These are phyloP conservation scores for Suhomyces emberorum DNA, from an alignment of 805 yeast genomes.

Conservation along the genomic window DNA sequence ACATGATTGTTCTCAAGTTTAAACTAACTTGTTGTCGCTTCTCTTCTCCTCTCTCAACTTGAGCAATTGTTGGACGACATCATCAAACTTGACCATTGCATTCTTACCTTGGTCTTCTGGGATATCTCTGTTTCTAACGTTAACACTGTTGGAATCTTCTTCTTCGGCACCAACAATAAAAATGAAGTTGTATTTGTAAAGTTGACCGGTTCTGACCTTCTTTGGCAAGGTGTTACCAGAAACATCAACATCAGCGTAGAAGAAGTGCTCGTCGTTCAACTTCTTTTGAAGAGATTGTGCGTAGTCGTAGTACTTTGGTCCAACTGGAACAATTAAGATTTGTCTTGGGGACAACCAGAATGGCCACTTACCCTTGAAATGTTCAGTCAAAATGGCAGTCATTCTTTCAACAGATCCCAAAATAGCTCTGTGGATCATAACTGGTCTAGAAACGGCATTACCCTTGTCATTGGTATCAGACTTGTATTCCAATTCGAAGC, in stretches of 20 bases:
- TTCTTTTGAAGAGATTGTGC: slow-evolving; percentile 76
- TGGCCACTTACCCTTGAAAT: slow-evolving; percentile 99
- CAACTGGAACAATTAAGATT: slow-evolving; percentile 93
- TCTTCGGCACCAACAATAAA: slow-evolving; percentile 98
- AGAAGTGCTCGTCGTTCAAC: slow-evolving; percentile 63
- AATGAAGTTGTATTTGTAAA: slow-evolving; percentile 90
- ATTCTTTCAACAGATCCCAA: slow-evolving; percentile 98
- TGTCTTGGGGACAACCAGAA: slow-evolving; percentile 99
- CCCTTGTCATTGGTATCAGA: slow-evolving; percentile 54
- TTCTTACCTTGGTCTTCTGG: slow-evolving; percentile 90
- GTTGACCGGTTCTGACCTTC: slow-evolving; percentile 96
- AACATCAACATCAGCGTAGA: slow-evolving; percentile 89
- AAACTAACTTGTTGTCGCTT: slow-evolving; percentile 51
- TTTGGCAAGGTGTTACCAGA: slow-evolving; percentile 96
- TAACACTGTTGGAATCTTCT: slow-evolving; percentile 72
- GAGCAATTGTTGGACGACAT: slow-evolving; percentile 66
- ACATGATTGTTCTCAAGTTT: slow-evolving; percentile 1
- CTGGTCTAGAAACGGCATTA: slow-evolving; percentile 76
- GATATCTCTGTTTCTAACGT: slow-evolving; percentile 95
- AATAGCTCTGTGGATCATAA: slow-evolving; percentile 98
- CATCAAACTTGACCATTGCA: slow-evolving; percentile 71
- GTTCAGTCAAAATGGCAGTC: slow-evolving; percentile 98
- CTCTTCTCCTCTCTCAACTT: slow-evolving; percentile 72
- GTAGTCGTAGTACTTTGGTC: slow-evolving; percentile 86
- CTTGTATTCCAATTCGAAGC: slow-evolving; percentile 88